Evolutionary conservation across 306 rosid genomes (phyloP), one percentile per base, ranked within the genome.

Genomic region (Phaseolus lunatus): DNA sequence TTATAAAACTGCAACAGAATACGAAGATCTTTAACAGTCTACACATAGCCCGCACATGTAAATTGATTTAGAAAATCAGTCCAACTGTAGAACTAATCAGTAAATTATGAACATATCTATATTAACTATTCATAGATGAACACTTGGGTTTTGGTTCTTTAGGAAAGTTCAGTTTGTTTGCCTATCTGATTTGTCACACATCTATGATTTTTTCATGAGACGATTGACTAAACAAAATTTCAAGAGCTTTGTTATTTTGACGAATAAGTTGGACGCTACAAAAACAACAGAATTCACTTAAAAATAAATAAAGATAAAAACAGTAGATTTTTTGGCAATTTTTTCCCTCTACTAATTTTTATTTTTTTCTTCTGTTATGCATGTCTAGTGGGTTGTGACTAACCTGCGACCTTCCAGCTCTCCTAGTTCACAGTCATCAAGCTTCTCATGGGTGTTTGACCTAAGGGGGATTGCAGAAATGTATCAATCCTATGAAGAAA

Each of bases 401-500:
- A 92, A 90, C 84, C 89, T 95, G 59, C 91, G 90, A 67, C 87
- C 93, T 78, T 77, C 86, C 67, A 62, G 72, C 77, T 81, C 89
- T 74, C 77, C 62, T 81, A 85, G 76, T 72, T 83, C 92, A 54
- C 70, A 59, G 31, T 41, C 87, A 12, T 82, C 88, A 61, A 81
- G 85, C 85, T 87, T 92, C 81, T 85, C 96, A 70, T 95, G 98
- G 98, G 83, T 56, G 53, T 90, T 95, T 77, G 94, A 95, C 85
- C 90, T 92, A 79, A 84, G 76, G 77, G 98, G 98, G 63, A 92
- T 95, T 47, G 73, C 91, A 35, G 97, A 95, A 78, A 84, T 95
- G 97, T 92, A 90, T 86, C 88, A 76, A 70, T 92, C 98, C 65
- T 95, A 95, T 31, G 98, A 95, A 86, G 97, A 91, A 64, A 83